phyloP scores from a whole-genome alignment of 163 green algal species.

The Scenedesmus sp. region DNA sequence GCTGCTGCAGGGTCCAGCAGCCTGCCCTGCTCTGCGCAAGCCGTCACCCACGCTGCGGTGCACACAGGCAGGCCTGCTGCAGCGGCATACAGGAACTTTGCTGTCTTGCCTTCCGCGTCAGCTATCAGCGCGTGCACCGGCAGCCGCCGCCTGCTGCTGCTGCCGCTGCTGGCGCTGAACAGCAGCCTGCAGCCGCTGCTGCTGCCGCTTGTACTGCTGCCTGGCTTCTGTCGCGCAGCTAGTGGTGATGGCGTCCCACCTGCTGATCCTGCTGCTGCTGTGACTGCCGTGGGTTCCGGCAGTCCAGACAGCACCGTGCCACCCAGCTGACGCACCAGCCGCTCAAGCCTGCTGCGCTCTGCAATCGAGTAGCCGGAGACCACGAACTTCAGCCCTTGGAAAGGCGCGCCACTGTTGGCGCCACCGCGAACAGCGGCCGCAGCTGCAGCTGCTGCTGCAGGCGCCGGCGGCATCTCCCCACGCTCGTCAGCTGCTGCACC shows the following conservation, averaged over 20 bases:
- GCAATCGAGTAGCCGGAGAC: constrained; percentile 24
- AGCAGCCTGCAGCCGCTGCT: background rate
- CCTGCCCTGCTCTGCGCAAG: background rate
- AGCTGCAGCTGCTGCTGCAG: background rate
- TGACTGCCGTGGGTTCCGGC: constrained; percentile 1
- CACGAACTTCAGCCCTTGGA: constrained; percentile 41
- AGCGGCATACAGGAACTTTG: constrained; percentile 40
- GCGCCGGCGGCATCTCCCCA: background rate
- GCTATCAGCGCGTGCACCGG: constrained; percentile 23
- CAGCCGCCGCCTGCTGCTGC: constrained; percentile 7
- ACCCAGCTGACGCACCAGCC: background rate
- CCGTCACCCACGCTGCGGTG: background rate
- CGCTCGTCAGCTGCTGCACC: background rate
- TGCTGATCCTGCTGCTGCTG: constrained; percentile 31
- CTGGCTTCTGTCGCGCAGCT: background rate
- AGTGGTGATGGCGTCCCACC: background rate
- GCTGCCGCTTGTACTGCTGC: constrained; percentile 27
- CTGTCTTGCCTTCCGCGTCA: background rate
- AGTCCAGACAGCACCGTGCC: background rate
- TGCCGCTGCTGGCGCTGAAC: background rate
- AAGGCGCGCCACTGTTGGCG: background rate
- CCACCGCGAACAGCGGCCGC: background rate
- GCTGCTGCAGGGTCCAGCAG: background rate
- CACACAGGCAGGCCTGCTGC: constrained; percentile 11
- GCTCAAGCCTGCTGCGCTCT: background rate